phyloP scores from a whole-genome alignment of 257 asterid species.

The Solanum sejunctum region DNA sequence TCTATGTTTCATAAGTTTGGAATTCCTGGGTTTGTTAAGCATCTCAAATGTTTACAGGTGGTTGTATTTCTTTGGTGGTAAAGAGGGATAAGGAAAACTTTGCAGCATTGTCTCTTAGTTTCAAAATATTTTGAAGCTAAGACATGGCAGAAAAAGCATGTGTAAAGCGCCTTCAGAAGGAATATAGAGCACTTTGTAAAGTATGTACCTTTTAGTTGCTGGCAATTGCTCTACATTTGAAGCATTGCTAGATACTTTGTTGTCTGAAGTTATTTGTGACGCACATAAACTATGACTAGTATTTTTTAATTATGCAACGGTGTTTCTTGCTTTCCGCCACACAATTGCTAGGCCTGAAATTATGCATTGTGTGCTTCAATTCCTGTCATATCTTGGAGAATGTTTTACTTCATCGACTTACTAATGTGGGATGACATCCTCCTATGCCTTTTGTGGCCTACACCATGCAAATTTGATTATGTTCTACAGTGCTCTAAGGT shows the following conservation, averaged over 20 bases:
- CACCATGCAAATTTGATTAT: neutral
- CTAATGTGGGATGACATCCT: neutral
- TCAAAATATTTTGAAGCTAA: neutral
- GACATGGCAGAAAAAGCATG: constrained; percentile 79
- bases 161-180: constrained; percentile 94
- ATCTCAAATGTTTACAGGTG: neutral
- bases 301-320: neutral
- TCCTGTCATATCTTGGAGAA: neutral
- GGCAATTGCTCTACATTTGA: neutral
- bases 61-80: neutral
- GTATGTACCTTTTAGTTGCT: constrained; percentile 29
- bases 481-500: neutral
- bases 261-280: neutral
- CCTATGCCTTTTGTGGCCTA: neutral
- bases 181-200: constrained; percentile 89
- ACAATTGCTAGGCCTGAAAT: neutral
- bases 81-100: neutral
- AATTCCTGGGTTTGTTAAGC: neutral
- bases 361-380: neutral
- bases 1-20: neutral
- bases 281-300: neutral
- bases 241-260: neutral
- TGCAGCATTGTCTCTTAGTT: neutral
- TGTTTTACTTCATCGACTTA: neutral
- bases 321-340: neutral